Evolutionary conservation across 2,329 filamentous ascomycete genomes (phyloP).

Genomic region (Lecanicillium sp.): DNA sequence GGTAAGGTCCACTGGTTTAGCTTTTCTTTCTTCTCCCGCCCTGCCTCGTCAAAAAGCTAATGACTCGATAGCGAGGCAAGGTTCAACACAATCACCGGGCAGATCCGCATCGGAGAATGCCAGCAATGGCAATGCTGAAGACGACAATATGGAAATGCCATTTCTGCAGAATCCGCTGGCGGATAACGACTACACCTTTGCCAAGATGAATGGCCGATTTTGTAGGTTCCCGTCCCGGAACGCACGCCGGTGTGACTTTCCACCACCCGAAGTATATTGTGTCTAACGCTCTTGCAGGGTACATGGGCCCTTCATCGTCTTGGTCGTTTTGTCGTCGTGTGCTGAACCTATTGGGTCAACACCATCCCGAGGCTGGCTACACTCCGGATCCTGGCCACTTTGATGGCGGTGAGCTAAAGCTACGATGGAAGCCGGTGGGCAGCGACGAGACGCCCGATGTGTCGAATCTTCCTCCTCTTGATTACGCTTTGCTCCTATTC

Average conservation of each 20-base stretch:
- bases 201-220: conserved; percentile 19
- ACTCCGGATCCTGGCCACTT: conserved; percentile 22
- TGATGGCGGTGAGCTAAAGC: conserved; percentile 21
- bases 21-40: no score
- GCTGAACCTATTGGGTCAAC: conserved; percentile 21
- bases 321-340: conserved; percentile 27
- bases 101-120: conserved; percentile 6
- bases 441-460: conserved; percentile 16
- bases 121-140: conserved; percentile 6
- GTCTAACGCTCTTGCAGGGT: conserved; percentile 16
- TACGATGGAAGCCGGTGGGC: conserved; percentile 18
- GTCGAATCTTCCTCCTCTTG: conserved; percentile 17
- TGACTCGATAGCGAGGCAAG: not conserved
- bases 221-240: conserved; percentile 14
- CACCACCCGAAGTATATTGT: not conserved
- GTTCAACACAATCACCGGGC: conserved; percentile 5
- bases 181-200: conserved; percentile 23
- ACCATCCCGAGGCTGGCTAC: conserved; percentile 21
- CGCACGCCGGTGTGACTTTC: conserved; percentile 2
- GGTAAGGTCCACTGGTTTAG: conserved; percentile 1
- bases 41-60: no score
- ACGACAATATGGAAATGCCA: conserved; percentile 7
- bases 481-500: conserved; percentile 16
- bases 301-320: conserved; percentile 26
- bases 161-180: conserved; percentile 20